phyloP scores from a whole-genome alignment of 2,329 filamentous ascomycete species.

The Myrmaecium sp. region DNA sequence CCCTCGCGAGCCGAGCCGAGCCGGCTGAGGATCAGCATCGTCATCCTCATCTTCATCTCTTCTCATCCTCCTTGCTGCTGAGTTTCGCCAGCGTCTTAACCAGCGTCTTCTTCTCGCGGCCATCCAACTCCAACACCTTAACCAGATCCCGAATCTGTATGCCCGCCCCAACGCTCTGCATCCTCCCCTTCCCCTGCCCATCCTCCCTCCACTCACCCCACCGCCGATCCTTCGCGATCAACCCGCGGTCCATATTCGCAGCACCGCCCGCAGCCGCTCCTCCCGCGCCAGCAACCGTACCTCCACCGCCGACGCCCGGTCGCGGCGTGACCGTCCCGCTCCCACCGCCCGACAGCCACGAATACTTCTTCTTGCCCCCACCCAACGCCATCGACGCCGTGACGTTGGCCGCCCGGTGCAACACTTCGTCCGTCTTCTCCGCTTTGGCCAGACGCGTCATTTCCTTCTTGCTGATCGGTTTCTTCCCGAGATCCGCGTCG shows the following conservation, averaged over 20 bases:
- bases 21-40: no score
- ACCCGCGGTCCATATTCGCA: slow-evolving; percentile 16
- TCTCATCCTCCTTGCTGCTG: not conserved
- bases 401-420: slow-evolving; percentile 66
- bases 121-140: slow-evolving; percentile 62
- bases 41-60: not conserved
- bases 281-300: slow-evolving; percentile 14
- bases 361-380: slow-evolving; percentile 52
- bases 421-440: slow-evolving; percentile 59
- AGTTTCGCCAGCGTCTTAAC: slow-evolving; percentile 11
- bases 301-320: slow-evolving; percentile 7
- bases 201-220: slow-evolving; percentile 67
- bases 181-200: slow-evolving; percentile 51
- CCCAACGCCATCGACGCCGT: slow-evolving; percentile 66
- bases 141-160: slow-evolving; percentile 79
- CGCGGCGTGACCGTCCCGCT: slow-evolving; percentile 19
- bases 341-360: slow-evolving; percentile 51
- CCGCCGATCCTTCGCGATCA: slow-evolving; percentile 43
- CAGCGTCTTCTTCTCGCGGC: slow-evolving; percentile 42
- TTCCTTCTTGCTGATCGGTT: slow-evolving; percentile 70
- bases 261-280: slow-evolving; percentile 15
- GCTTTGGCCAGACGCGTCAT: slow-evolving; percentile 56
- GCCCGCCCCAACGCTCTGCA: no score
- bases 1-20: no score
- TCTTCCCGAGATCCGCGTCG: slow-evolving; percentile 9